Base-by-base conservation (phyloP, 1,139 yeast genomes). In the Meyerozyma elateridarum region DNA sequence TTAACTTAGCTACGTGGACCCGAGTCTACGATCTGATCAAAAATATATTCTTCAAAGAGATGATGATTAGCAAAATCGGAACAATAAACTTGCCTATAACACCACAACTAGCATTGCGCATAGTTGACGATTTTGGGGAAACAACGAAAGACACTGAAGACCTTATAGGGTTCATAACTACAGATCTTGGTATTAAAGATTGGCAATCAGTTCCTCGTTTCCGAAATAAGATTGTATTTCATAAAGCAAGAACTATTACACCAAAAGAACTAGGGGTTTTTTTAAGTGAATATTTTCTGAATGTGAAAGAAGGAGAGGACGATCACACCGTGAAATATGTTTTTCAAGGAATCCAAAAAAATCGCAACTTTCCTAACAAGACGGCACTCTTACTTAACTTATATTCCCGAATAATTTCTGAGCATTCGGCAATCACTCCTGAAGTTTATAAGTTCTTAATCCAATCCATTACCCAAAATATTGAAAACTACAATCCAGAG, bases 1-100 rank as follows among this genome's bases (percentile, higher is more conserved):
- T 57, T 21, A 54, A 65, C 41, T 46, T 67, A 33, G 46, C 54
- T 6, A 66, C 72, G 1, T 65, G 62, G 54, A 54, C 51, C 32
- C 42, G 70, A 28, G 48, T 68, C 9, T 68, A 67, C 40, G 66
- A 61, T 35, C 54, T 64, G 39, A 58, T 66, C 25, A 48, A 46
- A 34, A 66, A 65, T 36, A 52, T 63, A 2, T 62, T 61, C 32
- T 42, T 67, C 17, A 60, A 64, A 31, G 73, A 68, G 37, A 38
- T 49, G 26, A 62, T 60, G 31, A 49, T 67, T 20, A 57, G 61
- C 33, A 51, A 48, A 28, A 48, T 66, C 29, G 58, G 58, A 28
- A 41, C 49, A 25, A 45, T 60, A 15, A 54, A 58, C 25, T 40
- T 67, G 8, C 70, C 72, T 3, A 50, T 67, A 4, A 55, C 58